Evolutionary conservation across 805 yeast genomes (phyloP), one percentile per base, ranked within the genome.

Genomic region (Candida succiphila): DNA sequence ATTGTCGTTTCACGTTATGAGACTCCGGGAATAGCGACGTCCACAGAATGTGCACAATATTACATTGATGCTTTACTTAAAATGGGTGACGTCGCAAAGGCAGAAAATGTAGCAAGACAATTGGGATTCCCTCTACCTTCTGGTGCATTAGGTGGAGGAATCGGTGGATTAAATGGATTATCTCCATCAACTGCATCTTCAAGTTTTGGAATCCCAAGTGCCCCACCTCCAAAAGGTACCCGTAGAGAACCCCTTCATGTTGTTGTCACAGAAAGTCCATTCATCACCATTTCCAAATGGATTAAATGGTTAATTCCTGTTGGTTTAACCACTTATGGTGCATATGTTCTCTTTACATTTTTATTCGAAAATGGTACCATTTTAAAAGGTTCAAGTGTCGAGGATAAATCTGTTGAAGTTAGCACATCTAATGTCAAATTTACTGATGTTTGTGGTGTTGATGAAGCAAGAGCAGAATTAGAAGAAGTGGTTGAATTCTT

Each of bases 401-500:
- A 75, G 25, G 92, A 83, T 44, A 81, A 83, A 51, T 69, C 85
- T 4, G 80, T 85, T 28, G 95, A 87, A 46, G 87, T 84, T 33
- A 73, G 85, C 16, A 81, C 79, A 54, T 81, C 89, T 5, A 82
- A 82, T 27, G 96, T 88, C 26, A 78, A 77, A 53, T 92, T 92
- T 56, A 73, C 77, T 29, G 99, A 92, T 55, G 97, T 94, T 24
- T 80, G 88, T 51, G 99, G 99, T 37, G 94, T 89, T 40, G 99
- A 94, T 59, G 99, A 92, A 63, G 98, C 99, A 4, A 78, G 96
- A 50, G 85, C 94, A 7, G 98, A 92, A 61, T 69, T 92, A 42
- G 96, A 92, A 58, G 99, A 92, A 59, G 84, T 94, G 48, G 99
- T 92, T n/a, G 96, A 89, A 39, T 92, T 92, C 51, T 71, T 92